A percentile compares a stretch with the other conserved stretches of the same genome.
Conservation (phyloP, 1,284 basidiomycete genomes). For the Ganoderma resinaceum region DNA sequence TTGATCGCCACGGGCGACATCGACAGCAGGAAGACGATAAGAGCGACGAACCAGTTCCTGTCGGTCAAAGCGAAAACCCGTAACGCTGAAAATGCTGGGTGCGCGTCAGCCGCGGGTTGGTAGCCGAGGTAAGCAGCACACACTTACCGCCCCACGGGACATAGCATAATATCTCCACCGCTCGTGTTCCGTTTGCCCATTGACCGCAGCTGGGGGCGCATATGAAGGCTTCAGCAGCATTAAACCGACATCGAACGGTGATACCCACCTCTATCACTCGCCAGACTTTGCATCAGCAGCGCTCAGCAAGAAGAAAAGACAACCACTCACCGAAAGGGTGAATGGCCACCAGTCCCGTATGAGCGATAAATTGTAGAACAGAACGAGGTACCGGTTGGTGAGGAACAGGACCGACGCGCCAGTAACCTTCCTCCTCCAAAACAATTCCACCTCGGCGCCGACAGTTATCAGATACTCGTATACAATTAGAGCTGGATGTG, state of each 20-base stretch:
- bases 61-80: constrained; percentile 16
- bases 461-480: constrained; percentile 19
- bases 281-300: neutral
- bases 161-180: constrained; percentile 9
- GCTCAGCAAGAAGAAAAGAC: neutral
- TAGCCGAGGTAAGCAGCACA: neutral
- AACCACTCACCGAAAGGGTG: neutral
- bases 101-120: neutral
- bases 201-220: constrained; percentile 7
- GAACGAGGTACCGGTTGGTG: constrained; percentile 11
- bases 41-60: neutral
- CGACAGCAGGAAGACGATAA: constrained; percentile 8
- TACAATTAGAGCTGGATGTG: neutral
- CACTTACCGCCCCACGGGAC: constrained; percentile 9
- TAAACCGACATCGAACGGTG: neutral
- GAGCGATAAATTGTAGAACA: constrained; percentile 1
- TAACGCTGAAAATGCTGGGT: constrained; percentile 17
- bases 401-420: constrained; percentile 15
- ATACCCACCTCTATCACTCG: neutral
- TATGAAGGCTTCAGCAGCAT: too few species aligned
- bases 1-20: constrained; percentile 13
- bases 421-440: constrained; percentile 17
- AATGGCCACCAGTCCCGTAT: neutral
- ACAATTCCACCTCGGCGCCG: constrained; percentile 9
- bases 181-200: constrained; percentile 11